Percentiles rank a stretch among this genome's conserved stretches.
Evolutionary conservation across 176 grass and related monocot genomes (phyloP).

Genomic region (Neostapfia colusana): DNA sequence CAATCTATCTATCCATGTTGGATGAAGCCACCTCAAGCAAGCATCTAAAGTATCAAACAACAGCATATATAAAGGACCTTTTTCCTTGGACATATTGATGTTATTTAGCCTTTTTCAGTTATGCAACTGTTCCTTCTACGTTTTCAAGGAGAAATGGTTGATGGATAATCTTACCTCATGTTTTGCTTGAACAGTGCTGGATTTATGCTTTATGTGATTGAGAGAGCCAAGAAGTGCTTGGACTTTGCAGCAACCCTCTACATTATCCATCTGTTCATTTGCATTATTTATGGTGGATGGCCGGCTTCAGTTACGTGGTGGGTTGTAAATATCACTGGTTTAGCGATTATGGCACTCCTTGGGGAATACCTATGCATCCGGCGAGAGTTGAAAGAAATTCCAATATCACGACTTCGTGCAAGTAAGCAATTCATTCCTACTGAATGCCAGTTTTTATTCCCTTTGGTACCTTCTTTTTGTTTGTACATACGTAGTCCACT

Average conservation of each 20-base stretch:
- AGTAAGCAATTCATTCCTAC: conserved; percentile 61
- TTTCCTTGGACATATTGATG: conserved; percentile 4
- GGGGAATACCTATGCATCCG: conserved; percentile 81
- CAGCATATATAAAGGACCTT: background rate
- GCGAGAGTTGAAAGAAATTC: conserved; percentile 83
- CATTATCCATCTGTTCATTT: conserved; percentile 96
- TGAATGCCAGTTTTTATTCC: background rate
- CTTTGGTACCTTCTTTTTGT: background rate
- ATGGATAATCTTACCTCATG: conserved; percentile 33
- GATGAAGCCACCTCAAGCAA: conserved; percentile 22
- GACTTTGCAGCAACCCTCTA: conserved; percentile 93
- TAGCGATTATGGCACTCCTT: conserved; percentile 76
- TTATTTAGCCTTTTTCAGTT: conserved; percentile 19
- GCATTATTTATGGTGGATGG: conserved; percentile 98
- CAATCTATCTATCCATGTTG: conserved; percentile 6
- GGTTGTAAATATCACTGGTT: conserved; percentile 79
- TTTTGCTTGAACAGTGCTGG: conserved; percentile 66
- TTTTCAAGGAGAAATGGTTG: conserved; percentile 25
- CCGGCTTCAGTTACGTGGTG: conserved; percentile 93
- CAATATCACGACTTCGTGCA: conserved; percentile 72
- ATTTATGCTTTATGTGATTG: conserved; percentile 82
- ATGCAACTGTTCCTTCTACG: conserved; percentile 6
- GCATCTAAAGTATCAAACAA: background rate
- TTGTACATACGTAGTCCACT: too few relatives aligned
- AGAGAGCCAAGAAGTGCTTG: conserved; percentile 96